Evolutionary conservation across 106 monocot genomes (phyloP).

Genomic region (Chionographis japonica): DNA sequence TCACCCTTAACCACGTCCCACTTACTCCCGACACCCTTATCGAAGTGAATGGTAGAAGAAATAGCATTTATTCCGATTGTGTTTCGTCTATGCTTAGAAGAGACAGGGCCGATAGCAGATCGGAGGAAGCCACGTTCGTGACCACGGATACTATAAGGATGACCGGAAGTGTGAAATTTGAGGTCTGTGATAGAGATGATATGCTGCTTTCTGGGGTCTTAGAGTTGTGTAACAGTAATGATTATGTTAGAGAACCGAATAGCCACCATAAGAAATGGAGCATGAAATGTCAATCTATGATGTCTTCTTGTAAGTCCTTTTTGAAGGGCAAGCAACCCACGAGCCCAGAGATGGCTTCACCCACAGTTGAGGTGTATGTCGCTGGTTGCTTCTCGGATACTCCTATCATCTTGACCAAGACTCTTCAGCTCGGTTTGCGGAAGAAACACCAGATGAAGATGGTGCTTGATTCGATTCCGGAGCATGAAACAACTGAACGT

Average conservation of each 20-base stretch:
- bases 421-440: conserved; percentile 21
- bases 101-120: conserved; percentile 56
- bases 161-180: conserved; percentile 66
- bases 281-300: conserved; percentile 36
- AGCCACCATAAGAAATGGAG: conserved; percentile 36
- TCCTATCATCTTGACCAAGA: conserved; percentile 51
- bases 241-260: conserved; percentile 19
- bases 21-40: conserved; percentile 37
- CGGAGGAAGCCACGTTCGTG: conserved; percentile 65
- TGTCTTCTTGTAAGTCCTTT: conserved; percentile 8
- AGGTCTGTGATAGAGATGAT: conserved; percentile 50
- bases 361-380: conserved; percentile 52
- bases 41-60: conserved; percentile 55
- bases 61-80: conserved; percentile 27
- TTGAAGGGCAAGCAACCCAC: conserved; percentile 24
- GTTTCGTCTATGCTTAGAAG: conserved; percentile 52
- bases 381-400: conserved; percentile 37
- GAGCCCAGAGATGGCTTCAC: conserved; percentile 9
- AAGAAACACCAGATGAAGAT: conserved; percentile 20
- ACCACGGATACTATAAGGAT: conserved; percentile 63
- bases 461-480: conserved; percentile 23
- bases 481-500: conserved; percentile 8
- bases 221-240: conserved; percentile 26
- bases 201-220: conserved; percentile 49
- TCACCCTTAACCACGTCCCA: conserved; percentile 56